Base-by-base conservation (phyloP, 345 rosid genomes). In the Pistacia atlantica region DNA sequence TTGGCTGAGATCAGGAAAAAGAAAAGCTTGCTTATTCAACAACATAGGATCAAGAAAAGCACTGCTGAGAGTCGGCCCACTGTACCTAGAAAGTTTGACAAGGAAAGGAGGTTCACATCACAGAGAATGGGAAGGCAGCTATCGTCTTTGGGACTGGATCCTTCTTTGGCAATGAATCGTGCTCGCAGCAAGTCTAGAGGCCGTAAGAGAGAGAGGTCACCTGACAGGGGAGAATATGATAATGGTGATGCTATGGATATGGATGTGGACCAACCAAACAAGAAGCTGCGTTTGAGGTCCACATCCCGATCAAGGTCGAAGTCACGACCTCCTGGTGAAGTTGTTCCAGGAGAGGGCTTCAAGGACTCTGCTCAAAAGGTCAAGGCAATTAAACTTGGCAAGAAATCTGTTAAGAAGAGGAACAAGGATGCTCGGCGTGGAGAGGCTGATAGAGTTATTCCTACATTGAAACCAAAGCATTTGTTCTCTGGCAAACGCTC, bases 301-400 rank as follows among this genome's bases (percentile, higher is more conserved):
- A 83, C 66, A 73, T 92, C 97, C 12, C 72, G 75, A 49, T 78
- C 93, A 45, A 87, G 79, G 76, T 91, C 93, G 2, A 71, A 5
- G 58, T 91, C 95, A 65, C 84, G 95, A 68, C 93, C 97, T 54
- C 94, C 92, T 10, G 73, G 71, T 67, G 98, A 93, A 80, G 93
- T 83, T 86, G 89, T 82, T 8, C 98, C 98, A 13, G 98, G 98
- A 67, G 97, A 93, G 45, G 98, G 98, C 38, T 95, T 87, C 82
- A 95, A 86, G 87, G 97, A 93, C 74, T 79, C 96, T 65, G 87
- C 83, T 64, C 95, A 93, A 74, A 91, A 91, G 87, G 67, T 76
- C 9, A 59, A 88, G 59, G 91, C 93, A 4, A 22, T 83, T 69
- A 86, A 82, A 79, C 65, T 89, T 58, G 75, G 80, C 67, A 80